A percentile compares a stretch with the other conserved stretches of the same genome.
phyloP scores from a whole-genome alignment of 2,329 filamentous ascomycete genomes.

The Apiospora phragmitis region DNA sequence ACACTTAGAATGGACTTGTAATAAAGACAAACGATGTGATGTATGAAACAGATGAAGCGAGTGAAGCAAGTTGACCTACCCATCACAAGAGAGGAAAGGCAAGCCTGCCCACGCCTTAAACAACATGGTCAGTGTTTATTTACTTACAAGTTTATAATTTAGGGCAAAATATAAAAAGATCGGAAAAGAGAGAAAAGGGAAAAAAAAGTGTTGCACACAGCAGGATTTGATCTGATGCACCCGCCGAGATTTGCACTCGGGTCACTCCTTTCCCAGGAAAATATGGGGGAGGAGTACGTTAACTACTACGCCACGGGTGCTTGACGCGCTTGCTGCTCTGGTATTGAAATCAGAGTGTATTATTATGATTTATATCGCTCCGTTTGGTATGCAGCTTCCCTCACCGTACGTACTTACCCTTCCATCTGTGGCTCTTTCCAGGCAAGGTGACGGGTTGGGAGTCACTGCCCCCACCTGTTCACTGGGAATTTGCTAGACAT shows the following conservation, averaged over 20 bases:
- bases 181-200: background rate
- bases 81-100: background rate
- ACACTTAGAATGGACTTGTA: background rate
- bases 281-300: slow-evolving; percentile 31
- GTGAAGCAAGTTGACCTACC: background rate
- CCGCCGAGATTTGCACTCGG: slow-evolving; percentile 33
- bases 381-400: slow-evolving; percentile 13
- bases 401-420: background rate
- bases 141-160: background rate
- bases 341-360: background rate
- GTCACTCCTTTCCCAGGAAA: slow-evolving; percentile 24
- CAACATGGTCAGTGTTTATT: background rate
- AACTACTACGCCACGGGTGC: slow-evolving; percentile 31
- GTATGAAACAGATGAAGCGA: background rate
- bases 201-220: background rate
- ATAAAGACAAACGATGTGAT: background rate
- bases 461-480: background rate
- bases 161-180: background rate
- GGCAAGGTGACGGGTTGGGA: background rate
- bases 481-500: background rate
- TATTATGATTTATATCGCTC: slow-evolving; percentile 10
- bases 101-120: background rate
- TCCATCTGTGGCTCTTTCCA: background rate
- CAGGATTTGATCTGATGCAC: background rate
- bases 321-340: background rate